Percentiles rank a stretch among this genome's conserved stretches.
phyloP scores from a whole-genome alignment of 305 asterid species.

The Fraxinus angustifolia region DNA sequence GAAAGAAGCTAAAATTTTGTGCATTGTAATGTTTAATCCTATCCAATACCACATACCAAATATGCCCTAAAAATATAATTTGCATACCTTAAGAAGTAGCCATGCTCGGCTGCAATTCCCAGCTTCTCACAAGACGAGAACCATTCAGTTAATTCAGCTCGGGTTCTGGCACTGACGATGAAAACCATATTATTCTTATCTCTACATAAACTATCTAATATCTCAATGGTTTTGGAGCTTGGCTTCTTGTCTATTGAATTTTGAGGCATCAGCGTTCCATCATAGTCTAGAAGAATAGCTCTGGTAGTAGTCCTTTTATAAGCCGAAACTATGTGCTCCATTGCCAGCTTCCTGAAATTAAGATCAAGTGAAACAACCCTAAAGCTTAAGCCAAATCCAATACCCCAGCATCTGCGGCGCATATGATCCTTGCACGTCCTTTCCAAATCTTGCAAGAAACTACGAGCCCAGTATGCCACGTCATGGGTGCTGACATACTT shows the following conservation, averaged over 20 bases:
- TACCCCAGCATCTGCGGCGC: constrained; percentile 81
- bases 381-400: constrained; percentile 79
- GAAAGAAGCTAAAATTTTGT: not conserved
- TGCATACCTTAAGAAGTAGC: constrained; percentile 61
- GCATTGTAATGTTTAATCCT: not conserved
- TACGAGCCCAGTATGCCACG: constrained; percentile 87
- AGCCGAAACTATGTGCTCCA: constrained; percentile 91
- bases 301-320: constrained; percentile 64
- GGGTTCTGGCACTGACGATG: constrained; percentile 67
- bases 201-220: constrained; percentile 53
- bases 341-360: constrained; percentile 66
- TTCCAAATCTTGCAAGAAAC: constrained; percentile 80
- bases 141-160: constrained; percentile 56
- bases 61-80: not conserved
- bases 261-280: constrained; percentile 87
- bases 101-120: constrained; percentile 89
- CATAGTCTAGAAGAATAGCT: constrained; percentile 77
- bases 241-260: constrained; percentile 77
- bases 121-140: constrained; percentile 66
- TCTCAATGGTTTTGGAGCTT: constrained; percentile 56
- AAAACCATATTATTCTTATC: constrained; percentile 69
- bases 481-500: constrained; percentile 85
- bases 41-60: not conserved
- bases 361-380: constrained; percentile 83
- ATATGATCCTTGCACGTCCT: constrained; percentile 80